Percentiles rank a stretch among this genome's conserved stretches.
Evolutionary conservation across 2,329 filamentous ascomycete species (phyloP).

Genomic region (Diaporthe ampelina): DNA sequence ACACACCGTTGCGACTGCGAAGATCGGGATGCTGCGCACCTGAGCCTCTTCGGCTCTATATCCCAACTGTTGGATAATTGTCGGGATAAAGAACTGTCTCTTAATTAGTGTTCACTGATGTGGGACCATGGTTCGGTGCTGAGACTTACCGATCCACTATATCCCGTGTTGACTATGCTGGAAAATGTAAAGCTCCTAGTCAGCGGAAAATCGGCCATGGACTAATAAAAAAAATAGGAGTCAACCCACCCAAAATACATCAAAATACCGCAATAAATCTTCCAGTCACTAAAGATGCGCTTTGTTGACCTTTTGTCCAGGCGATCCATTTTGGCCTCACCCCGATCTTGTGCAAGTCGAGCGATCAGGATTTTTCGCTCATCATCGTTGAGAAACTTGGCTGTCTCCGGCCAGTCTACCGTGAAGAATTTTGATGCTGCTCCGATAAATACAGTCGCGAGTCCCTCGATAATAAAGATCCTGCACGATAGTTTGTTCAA

Average conservation of each 20-base stretch:
- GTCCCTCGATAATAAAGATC: constrained; percentile 64
- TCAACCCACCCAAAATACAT: constrained; percentile 50
- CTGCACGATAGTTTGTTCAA: constrained; percentile 45
- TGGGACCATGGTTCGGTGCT: constrained; percentile 26
- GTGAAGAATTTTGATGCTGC: constrained; percentile 59
- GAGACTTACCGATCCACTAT: constrained; percentile 49
- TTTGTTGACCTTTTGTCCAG: constrained; percentile 61
- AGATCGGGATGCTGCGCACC: constrained; percentile 54
- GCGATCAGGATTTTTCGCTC: constrained; percentile 59
- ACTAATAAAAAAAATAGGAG: no score
- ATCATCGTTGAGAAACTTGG: constrained; percentile 60
- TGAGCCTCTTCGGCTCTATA: constrained; percentile 52
- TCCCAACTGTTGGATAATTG: constrained; percentile 54
- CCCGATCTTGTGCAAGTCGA: constrained; percentile 58
- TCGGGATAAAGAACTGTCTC: constrained; percentile 54
- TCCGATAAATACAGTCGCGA: constrained; percentile 59
- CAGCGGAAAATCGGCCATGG: not conserved
- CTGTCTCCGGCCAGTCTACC: constrained; percentile 51
- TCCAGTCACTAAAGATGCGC: constrained; percentile 62
- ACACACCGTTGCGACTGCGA: constrained; percentile 50
- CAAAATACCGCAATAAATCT: constrained; percentile 57
- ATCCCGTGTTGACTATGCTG: constrained; percentile 59
- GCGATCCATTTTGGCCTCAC: constrained; percentile 64
- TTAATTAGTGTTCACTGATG: constrained; percentile 41
- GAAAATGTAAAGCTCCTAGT: not conserved